Evolutionary conservation across 768 basidiomycete genomes (phyloP), one percentile per base, ranked within the genome.

Genomic region (Trametes sanguinea): DNA sequence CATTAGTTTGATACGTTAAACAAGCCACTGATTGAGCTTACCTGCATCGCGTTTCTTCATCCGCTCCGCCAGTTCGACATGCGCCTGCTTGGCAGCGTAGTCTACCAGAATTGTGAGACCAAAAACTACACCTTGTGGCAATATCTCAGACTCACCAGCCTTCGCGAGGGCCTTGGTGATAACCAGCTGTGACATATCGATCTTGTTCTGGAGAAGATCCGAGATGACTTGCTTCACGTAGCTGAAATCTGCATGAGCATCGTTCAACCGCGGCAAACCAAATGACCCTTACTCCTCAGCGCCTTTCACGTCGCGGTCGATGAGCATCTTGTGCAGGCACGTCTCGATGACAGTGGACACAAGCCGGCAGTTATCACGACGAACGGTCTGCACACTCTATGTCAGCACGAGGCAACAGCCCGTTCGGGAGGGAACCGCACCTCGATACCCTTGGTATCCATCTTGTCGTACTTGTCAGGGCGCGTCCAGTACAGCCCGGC

Each of bases 381-480:
- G 89, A 50, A 99, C 97, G 45, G 97, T 98, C 95, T 98, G 64
- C 8, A 46, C 8, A 16, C 16, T 10, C 35, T 16, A 4, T 8
- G n/a, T 55, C 17, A 53, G 30, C 37, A 3, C 39, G 39, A 39
- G 13, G 39, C 39, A 39, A 13, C 33, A 32, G 46, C 27, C 22
- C 22, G 22, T 22, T 22, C 22, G 22, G 1, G 22, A 22, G 22
- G 22, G 22, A 22, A 22, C 22, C 84, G 2, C 57, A 94, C 95
- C 85, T 99, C 97, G 60, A 99, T 98, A 71, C 97, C 97, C 77
- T 99, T 99, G 2, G 96, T 90, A 68, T 99, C 97, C 97, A 98
- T 98, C 78, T 98, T 98, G 75, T 99, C 97, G 68, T 92, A 96
- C 72, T 94, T 97, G 44, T 98, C 95, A 11, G 89, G 78, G 65